Percentiles rank a stretch among this genome's conserved stretches.
Evolutionary conservation across 2,329 filamentous ascomycete genomes (phyloP).

Genomic region (Microcyclospora pomicola): DNA sequence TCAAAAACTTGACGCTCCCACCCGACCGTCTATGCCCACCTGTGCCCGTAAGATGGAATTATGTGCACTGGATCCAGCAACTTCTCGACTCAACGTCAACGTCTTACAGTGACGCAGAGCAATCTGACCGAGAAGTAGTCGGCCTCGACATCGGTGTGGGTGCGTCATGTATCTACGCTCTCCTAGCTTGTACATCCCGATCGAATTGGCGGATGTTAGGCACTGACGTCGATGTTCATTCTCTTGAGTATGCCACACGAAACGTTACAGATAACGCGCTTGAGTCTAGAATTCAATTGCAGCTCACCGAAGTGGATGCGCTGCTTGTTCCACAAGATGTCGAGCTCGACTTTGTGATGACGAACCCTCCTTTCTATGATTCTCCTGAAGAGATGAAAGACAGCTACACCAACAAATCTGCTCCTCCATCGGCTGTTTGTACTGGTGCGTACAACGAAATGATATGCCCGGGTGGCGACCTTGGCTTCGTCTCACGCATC

Average conservation of each 20-base stretch:
- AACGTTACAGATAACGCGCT: slow-evolving; percentile 59
- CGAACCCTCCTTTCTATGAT: slow-evolving; percentile 89
- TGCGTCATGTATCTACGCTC: slow-evolving; percentile 79
- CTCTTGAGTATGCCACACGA: slow-evolving; percentile 47
- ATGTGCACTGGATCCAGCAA: slow-evolving; percentile 75
- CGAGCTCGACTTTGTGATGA: slow-evolving; percentile 72
- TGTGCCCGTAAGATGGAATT: slow-evolving; percentile 58
- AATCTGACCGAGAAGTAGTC: slow-evolving; percentile 40
- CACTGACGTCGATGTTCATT: slow-evolving; percentile 61
- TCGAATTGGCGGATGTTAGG: slow-evolving; percentile 45
- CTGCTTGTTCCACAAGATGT: slow-evolving; percentile 51
- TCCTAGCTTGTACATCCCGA: slow-evolving; percentile 59
- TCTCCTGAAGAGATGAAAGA: slow-evolving; percentile 53
- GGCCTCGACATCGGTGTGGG: slow-evolving; percentile 62
- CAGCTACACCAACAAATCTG: slow-evolving; percentile 50
- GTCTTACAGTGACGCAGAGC: slow-evolving; percentile 30
- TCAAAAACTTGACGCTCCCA: slow-evolving; percentile 55
- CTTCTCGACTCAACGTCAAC: slow-evolving; percentile 58
- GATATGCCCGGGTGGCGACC: slow-evolving; percentile 61
- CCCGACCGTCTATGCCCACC: slow-evolving; percentile 74
- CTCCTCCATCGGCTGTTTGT: slow-evolving; percentile 52
- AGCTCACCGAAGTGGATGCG: slow-evolving; percentile 37
- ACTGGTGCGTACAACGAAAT: slow-evolving; percentile 75
- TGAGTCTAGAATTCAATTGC: slow-evolving; percentile 47
- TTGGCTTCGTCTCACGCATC: slow-evolving; percentile 58